These are phyloP conservation scores for Leccinum ochraceum DNA, from an alignment of 768 basidiomycete species.

Conservation along the genomic window DNA sequence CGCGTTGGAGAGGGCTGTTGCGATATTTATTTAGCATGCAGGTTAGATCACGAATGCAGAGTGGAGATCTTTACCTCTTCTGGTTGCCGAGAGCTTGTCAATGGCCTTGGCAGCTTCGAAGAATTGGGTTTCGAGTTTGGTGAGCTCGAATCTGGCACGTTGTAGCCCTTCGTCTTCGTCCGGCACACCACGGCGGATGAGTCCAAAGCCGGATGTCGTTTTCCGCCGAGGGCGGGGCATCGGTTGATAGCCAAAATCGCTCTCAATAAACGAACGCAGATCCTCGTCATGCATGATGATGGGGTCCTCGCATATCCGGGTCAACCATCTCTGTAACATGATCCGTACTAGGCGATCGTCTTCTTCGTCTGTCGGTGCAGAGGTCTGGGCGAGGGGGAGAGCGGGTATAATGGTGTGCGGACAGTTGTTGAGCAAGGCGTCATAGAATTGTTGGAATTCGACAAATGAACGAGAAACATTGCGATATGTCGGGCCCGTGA, in stretches of 20 bases:
- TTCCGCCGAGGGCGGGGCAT: constrained; percentile 76
- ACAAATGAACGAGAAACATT: constrained; percentile 94
- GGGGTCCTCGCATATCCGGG: constrained; percentile 89
- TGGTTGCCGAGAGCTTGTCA: constrained; percentile 76
- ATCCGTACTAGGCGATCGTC: constrained; percentile 95
- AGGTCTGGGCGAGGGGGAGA: constrained; percentile 93
- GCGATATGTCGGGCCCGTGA: constrained; percentile 83
- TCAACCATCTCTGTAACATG: constrained; percentile 94
- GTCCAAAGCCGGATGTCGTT: constrained; percentile 68
- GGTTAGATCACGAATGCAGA: neutral
- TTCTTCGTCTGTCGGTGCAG: constrained; percentile 96
- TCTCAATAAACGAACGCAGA: constrained; percentile 91
- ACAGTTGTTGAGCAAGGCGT: constrained; percentile 83
- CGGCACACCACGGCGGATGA: constrained; percentile 78
- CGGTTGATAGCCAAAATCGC: constrained; percentile 95
- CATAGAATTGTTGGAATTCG: constrained; percentile 94
- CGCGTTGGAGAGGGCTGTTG: constrained; percentile 68
- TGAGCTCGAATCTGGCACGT: constrained; percentile 86
- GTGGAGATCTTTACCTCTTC: constrained; percentile 58
- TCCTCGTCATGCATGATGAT: constrained; percentile 91
- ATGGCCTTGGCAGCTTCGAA: constrained; percentile 91
- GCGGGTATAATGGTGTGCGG: constrained; percentile 98
- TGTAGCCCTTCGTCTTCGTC: constrained; percentile 96
- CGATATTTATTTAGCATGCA: neutral
- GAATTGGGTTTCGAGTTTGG: constrained; percentile 89